These are phyloP conservation scores for Capsicum chinense DNA, from an alignment of 257 asterid species.

Conservation along the genomic window DNA sequence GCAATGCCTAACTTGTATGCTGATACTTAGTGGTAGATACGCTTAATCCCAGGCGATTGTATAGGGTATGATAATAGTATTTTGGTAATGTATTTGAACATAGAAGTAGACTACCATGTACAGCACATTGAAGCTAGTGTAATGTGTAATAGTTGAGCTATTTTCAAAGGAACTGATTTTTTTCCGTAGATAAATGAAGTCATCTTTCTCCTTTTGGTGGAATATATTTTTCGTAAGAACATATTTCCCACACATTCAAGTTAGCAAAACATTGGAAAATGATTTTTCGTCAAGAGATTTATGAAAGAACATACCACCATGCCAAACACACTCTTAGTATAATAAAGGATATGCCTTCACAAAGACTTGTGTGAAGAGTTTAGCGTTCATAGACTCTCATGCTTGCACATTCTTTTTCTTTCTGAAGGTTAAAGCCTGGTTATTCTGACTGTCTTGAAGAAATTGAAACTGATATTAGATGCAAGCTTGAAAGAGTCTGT, in stretches of 20 bases:
- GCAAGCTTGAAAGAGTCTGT: constrained; percentile 57
- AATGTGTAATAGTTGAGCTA: background rate
- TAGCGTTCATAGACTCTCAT: no score
- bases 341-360: constrained; percentile 13
- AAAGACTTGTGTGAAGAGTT: no score
- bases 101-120: background rate
- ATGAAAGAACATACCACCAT: no score
- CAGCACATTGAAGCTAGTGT: background rate
- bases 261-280: background rate
- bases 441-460: constrained; percentile 54
- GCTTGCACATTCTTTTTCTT: constrained; percentile 27
- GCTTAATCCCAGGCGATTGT: background rate
- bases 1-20: background rate
- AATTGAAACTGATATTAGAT: constrained; percentile 69
- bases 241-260: background rate
- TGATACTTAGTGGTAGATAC: background rate
- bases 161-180: background rate
- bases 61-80: background rate
- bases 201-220: constrained; percentile 1
- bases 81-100: background rate
- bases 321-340: background rate
- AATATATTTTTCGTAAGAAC: constrained; percentile 6
- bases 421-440: constrained; percentile 78
- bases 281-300: background rate
- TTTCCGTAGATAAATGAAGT: background rate